Evolutionary conservation across 2,329 filamentous ascomycete species (phyloP), one percentile per base, ranked within the genome.

Genomic region (Claviceps sp.): DNA sequence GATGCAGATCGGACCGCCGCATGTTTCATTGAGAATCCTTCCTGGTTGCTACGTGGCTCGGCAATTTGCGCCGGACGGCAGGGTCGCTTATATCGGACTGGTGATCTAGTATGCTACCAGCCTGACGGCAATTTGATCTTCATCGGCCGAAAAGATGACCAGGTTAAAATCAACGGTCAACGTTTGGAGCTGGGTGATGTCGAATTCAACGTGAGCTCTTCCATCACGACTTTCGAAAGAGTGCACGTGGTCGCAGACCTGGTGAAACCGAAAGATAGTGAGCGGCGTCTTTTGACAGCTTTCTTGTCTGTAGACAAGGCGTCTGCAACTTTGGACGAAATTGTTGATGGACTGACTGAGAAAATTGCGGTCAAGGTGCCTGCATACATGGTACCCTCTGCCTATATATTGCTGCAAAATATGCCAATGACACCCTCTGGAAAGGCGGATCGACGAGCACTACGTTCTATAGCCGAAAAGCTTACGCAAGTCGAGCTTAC

Each of bases 161-260:
- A 81, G 58, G 69, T 80, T 40, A 81, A 81, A 57, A 62, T 81
- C 13, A 68, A 70, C n/a, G 80, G 81, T 44, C 56, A 57, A 41
- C 54, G 56, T 1, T 45, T 57, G 13, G 56, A 57, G 48, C 49
- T 54, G 13, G 52, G 39, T 38, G 54, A 51, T 19, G 49, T 56
- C 3, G 56, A 55, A 22, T 38, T 30, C 17, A 19, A 49, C 26
- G 42, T 51, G 22, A 22, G 34, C 38, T 40, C 43, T 30, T 19
- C 26, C 13, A 42, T 51, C 37, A 41, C 10, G 14, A 5, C 37
- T 16, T 11, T 22, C 11, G 7, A 22, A 17, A 40, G 42, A 30
- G 16, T 30, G 26, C 43, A 38, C n/a, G 50, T 51, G 14, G 50
- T 47, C 19, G 50, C 38, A 37, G 50, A 51, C 22, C 19, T 47